Conservation (phyloP, 169 alveolate species). For the Eimeria necatrix region DNA sequence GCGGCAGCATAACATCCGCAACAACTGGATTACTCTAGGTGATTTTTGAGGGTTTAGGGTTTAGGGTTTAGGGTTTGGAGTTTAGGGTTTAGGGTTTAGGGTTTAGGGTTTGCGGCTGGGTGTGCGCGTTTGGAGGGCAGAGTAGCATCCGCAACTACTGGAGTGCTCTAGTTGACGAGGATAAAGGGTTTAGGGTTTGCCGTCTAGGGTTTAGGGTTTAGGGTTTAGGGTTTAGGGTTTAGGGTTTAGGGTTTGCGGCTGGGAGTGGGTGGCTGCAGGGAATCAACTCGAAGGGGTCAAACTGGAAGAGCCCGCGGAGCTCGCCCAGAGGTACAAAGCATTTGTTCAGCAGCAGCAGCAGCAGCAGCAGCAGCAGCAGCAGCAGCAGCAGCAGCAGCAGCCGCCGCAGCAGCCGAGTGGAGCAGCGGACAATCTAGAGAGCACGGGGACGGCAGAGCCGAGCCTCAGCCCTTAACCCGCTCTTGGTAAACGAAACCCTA, state of each 20-base stretch:
- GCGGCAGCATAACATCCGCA: conserved; percentile 95
- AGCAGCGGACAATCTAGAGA: background rate
- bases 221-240: background rate
- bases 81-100: background rate
- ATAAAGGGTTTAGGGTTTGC: background rate
- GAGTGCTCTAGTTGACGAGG: background rate
- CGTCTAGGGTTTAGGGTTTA: background rate
- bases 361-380: background rate
- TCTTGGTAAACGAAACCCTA: background rate
- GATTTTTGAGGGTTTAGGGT: conserved; percentile 86
- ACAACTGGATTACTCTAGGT: conserved; percentile 96
- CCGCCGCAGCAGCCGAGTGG: background rate
- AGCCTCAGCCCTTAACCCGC: conserved; percentile 9
- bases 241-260: background rate
- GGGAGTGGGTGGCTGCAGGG: conserved; percentile 21
- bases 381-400: background rate
- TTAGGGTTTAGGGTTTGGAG: background rate
- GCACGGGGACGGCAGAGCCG: background rate
- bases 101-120: background rate
- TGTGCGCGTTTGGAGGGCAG: background rate
- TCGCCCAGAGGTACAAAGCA: conserved; percentile 81
- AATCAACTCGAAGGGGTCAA: conserved; percentile 69
- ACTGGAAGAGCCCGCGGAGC: conserved; percentile 66
- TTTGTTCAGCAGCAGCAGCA: background rate
- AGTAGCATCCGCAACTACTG: background rate